Evolutionary conservation across 805 yeast genomes (phyloP).

Genomic region (Candida ortonii): DNA sequence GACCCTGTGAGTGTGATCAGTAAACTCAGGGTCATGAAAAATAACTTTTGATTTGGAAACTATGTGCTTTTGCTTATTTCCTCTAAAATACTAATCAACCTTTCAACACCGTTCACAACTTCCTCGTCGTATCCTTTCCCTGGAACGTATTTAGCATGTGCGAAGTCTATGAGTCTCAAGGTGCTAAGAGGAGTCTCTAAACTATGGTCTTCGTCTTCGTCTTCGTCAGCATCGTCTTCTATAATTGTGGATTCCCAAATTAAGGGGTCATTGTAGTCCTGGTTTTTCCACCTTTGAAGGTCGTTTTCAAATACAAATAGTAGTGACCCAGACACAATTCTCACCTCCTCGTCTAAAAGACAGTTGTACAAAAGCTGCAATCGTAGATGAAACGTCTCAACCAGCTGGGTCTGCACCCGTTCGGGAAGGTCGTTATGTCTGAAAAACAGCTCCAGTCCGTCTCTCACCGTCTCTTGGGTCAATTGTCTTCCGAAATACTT

Average conservation of each 20-base stretch:
- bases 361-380: slow-evolving; percentile 66
- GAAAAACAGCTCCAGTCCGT: slow-evolving; percentile 48
- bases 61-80: slow-evolving; percentile 7
- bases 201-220: slow-evolving; percentile 25
- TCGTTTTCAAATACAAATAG: slow-evolving; percentile 76
- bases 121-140: slow-evolving; percentile 73
- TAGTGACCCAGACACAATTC: slow-evolving; percentile 71
- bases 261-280: slow-evolving; percentile 39
- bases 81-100: slow-evolving; percentile 47
- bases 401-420: slow-evolving; percentile 36
- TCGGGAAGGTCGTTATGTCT: slow-evolving; percentile 32
- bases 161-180: slow-evolving; percentile 80
- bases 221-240: slow-evolving; percentile 30
- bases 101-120: slow-evolving; percentile 65
- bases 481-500: slow-evolving; percentile 72
- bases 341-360: slow-evolving; percentile 55
- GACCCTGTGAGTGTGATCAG: slow-evolving; percentile 63
- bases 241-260: slow-evolving; percentile 26
- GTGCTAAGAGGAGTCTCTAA: slow-evolving; percentile 43
- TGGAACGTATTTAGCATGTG: slow-evolving; percentile 68
- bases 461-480: slow-evolving; percentile 38
- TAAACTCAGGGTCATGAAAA: slow-evolving; percentile 48
- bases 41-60: slow-evolving; percentile 6
- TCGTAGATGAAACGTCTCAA: slow-evolving; percentile 51
- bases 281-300: slow-evolving; percentile 45